Evolutionary conservation across 2,329 filamentous ascomycete genomes (phyloP).

Genomic region (Fusarium acutatum): DNA sequence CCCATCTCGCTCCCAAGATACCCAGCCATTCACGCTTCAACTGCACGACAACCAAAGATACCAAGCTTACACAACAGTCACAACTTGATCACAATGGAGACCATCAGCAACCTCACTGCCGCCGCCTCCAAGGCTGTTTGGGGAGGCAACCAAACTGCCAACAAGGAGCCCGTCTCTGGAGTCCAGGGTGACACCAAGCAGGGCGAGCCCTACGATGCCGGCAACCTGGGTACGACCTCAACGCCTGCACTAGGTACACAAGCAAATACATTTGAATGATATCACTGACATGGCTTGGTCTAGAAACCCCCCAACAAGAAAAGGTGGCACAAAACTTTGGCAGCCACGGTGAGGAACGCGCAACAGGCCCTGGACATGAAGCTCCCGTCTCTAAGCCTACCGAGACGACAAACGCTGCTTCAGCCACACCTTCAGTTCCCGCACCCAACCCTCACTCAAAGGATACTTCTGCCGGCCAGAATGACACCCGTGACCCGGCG

Average conservation of each 20-base stretch:
- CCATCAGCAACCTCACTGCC: slow-evolving; percentile 63
- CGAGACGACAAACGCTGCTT: neutral
- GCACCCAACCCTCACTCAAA: slow-evolving; percentile 1
- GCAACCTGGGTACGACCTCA: slow-evolving; percentile 67
- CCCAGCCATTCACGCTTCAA: neutral
- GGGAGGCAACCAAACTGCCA: slow-evolving; percentile 50
- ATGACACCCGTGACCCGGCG: slow-evolving; percentile 51
- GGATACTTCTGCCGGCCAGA: slow-evolving; percentile 45
- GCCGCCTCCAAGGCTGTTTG: slow-evolving; percentile 54
- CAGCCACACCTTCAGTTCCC: neutral
- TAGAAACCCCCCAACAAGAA: slow-evolving; percentile 32
- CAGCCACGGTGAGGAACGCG: slow-evolving; percentile 11
- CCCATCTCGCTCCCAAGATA: slow-evolving; percentile 17
- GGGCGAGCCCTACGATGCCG: slow-evolving; percentile 80
- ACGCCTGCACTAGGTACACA: neutral
- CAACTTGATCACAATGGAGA: slow-evolving; percentile 63
- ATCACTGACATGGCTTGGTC: neutral
- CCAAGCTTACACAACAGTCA: neutral
- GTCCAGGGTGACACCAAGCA: slow-evolving; percentile 71
- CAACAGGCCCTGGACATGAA: slow-evolving; percentile 6
- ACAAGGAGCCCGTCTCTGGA: slow-evolving; percentile 76
- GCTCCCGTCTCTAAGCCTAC: neutral
- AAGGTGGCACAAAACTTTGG: slow-evolving; percentile 25
- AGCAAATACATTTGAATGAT: neutral
- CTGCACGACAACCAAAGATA: neutral